phyloP scores from a whole-genome alignment of 75 land plant species.

The Sequoia sempervirens region DNA sequence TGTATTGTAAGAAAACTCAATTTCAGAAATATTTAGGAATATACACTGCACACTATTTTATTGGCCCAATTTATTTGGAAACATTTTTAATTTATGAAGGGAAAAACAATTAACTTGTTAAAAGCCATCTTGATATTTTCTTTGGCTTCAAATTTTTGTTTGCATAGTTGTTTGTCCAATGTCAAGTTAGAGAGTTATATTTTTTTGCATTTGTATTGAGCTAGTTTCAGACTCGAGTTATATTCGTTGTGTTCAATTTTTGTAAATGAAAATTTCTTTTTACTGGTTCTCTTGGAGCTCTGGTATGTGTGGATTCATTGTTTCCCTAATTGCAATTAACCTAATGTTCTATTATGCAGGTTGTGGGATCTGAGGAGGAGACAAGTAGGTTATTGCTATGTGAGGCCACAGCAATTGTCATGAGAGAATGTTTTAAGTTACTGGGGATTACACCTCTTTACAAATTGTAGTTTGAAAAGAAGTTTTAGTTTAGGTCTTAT shows the following conservation, averaged over 20 bases:
- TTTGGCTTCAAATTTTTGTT: background rate
- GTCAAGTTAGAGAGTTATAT: background rate
- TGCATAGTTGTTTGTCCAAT: background rate
- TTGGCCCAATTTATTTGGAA: background rate
- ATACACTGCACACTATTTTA: background rate
- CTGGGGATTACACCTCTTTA: conserved; percentile 87
- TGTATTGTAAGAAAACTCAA: background rate
- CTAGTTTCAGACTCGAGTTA: background rate
- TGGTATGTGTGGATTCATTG: background rate
- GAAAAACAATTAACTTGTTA: background rate
- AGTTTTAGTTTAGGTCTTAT: background rate
- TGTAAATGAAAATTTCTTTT: background rate
- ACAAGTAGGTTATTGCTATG: conserved; percentile 77
- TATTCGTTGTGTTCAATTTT: background rate
- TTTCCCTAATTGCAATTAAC: background rate
- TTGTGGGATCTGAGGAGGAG: conserved; percentile 80
- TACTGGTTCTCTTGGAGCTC: background rate
- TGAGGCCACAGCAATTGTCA: conserved; percentile 74
- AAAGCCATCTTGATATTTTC: background rate
- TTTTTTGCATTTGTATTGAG: background rate
- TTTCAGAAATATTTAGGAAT: too few species aligned
- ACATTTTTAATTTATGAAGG: background rate
- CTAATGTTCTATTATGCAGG: conserved; percentile 29
- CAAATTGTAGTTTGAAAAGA: conserved; percentile 37
- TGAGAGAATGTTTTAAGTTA: conserved; percentile 79